phyloP scores from a whole-genome alignment of 345 rosid species.

The Eucalyptus shirleyi region DNA sequence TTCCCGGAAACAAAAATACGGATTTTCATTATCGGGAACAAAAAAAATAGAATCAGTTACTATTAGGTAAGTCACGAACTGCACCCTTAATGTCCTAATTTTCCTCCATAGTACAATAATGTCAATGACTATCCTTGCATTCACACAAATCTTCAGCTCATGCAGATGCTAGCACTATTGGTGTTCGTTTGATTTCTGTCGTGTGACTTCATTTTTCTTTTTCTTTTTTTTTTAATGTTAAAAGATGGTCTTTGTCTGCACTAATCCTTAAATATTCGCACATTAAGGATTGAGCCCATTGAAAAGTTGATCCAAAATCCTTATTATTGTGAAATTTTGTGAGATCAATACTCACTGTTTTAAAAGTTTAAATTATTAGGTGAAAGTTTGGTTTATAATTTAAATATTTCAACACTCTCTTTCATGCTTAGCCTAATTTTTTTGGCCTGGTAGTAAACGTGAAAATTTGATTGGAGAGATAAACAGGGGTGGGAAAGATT shows the following conservation, averaged over 20 bases:
- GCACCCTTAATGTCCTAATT: no score
- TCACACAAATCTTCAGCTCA: background rate
- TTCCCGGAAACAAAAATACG: fast-evolving
- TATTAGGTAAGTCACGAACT: no score
- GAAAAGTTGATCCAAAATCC: background rate
- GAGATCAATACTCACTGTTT: fast-evolving
- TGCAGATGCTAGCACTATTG: background rate
- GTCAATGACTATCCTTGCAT: background rate
- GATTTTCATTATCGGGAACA: no score
- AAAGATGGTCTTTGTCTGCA: background rate
- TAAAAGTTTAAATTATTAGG: no score
- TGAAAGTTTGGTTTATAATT: no score
- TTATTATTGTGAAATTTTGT: no score
- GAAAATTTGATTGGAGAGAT: no score
- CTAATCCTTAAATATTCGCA: background rate
- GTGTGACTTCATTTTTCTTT: background rate
- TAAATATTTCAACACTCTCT: no score
- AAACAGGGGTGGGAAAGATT: fast-evolving
- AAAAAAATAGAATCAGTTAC: no score
- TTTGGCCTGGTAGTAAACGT: no score
- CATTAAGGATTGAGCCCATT: background rate
- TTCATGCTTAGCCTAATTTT: no score
- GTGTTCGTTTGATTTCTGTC: background rate
- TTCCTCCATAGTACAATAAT: no score
- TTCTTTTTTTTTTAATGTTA: background rate